phyloP scores from a whole-genome alignment of 768 basidiomycete species.

The Heimioporus sp. region DNA sequence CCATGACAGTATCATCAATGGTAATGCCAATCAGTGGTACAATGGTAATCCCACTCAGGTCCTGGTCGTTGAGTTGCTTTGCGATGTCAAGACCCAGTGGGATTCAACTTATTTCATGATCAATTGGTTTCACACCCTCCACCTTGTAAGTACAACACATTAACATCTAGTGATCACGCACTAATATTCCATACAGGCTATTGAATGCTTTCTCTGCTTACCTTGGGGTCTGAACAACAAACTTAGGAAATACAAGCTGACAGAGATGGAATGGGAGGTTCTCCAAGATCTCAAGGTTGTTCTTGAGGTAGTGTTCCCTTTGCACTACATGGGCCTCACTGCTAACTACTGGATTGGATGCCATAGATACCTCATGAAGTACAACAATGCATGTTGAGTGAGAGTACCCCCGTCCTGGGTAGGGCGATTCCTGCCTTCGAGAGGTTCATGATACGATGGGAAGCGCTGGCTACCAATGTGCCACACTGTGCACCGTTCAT shows the following conservation, averaged over 20 bases:
- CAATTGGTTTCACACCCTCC: background rate
- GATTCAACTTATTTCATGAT: constrained; percentile 25
- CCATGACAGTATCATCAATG: background rate
- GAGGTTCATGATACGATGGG: background rate
- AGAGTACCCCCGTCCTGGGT: background rate
- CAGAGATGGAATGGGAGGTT: background rate
- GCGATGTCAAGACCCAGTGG: constrained; percentile 36
- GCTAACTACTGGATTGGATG: background rate
- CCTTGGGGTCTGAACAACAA: background rate
- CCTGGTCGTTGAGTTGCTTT: constrained; percentile 1
- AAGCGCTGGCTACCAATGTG: background rate
- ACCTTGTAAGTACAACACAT: background rate
- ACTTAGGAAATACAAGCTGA: background rate
- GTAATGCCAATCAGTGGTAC: background rate
- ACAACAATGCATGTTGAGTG: background rate
- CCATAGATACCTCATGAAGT: background rate
- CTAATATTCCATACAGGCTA: background rate
- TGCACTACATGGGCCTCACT: background rate
- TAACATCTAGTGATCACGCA: background rate
- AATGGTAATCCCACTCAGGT: background rate
- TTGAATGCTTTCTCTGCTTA: background rate
- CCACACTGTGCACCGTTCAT: background rate
- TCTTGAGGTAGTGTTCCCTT: background rate
- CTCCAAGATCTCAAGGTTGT: background rate
- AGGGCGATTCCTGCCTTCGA: background rate